phyloP scores from a whole-genome alignment of 1,284 basidiomycete species.

The Leccinum subrobustum region DNA sequence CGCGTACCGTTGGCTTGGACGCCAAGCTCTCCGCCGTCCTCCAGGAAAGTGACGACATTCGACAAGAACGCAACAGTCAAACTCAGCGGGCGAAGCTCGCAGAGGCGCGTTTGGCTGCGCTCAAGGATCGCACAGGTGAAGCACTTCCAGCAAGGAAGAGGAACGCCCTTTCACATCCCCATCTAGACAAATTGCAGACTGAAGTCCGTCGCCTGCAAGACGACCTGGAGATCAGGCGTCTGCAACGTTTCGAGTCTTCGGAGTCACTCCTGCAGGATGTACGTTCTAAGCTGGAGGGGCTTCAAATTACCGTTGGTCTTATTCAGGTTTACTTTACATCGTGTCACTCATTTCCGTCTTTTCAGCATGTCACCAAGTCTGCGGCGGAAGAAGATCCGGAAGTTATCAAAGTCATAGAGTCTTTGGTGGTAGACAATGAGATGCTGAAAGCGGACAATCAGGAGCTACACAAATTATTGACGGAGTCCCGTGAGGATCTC shows the following conservation, averaged over 20 bases:
- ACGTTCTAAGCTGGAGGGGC: conserved; percentile 58
- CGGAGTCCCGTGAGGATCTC: conserved; percentile 77
- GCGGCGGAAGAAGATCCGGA: conserved; percentile 52
- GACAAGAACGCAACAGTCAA: conserved; percentile 80
- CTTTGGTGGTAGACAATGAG: conserved; percentile 82
- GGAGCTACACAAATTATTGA: conserved; percentile 72
- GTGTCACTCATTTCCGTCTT: conserved; percentile 13
- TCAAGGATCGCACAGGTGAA: conserved; percentile 64
- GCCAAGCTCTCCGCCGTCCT: conserved; percentile 56
- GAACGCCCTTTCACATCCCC: conserved; percentile 4
- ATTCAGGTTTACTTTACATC: background rate
- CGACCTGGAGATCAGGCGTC: conserved; percentile 62
- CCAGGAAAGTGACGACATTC: conserved; percentile 82
- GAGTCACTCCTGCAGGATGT: conserved; percentile 74
- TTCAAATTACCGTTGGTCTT: conserved; percentile 56
- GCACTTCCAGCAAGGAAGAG: conserved; percentile 18
- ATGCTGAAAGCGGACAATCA: conserved; percentile 76
- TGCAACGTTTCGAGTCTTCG: conserved; percentile 70
- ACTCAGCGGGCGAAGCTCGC: conserved; percentile 67
- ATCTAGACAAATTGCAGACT: conserved; percentile 67
- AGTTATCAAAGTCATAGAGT: conserved; percentile 70
- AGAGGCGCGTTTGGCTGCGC: conserved; percentile 60
- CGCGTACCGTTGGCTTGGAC: conserved; percentile 70
- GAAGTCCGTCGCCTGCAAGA: conserved; percentile 66
- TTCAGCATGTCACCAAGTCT: conserved; percentile 45